A percentile compares a stretch with the other conserved stretches of the same genome.
Evolutionary conservation across 2,329 filamentous ascomycete species (phyloP).

Genomic region (Parasarocladium wereldwijsianum): DNA sequence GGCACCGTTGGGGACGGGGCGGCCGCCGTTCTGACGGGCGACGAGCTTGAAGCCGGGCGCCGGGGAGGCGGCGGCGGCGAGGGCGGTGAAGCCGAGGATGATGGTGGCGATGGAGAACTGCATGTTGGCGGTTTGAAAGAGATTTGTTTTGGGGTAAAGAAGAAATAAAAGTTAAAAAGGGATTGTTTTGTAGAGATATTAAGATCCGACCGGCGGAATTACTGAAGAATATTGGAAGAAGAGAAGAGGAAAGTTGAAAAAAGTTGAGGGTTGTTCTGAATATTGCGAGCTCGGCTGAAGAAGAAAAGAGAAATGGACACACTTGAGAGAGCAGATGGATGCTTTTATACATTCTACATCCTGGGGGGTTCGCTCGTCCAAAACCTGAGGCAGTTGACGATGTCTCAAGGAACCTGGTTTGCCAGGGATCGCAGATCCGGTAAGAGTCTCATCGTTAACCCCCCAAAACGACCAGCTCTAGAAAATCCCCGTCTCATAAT

Average conservation of each 20-base stretch:
- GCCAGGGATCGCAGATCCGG: no score
- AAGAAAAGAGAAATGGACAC: not conserved
- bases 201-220: slow-evolving; percentile 4
- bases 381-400: no score
- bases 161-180: not conserved
- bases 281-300: slow-evolving; percentile 4
- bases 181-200: not conserved
- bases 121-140: slow-evolving; percentile 3
- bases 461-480: no score
- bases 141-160: not conserved
- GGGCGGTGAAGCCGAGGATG: slow-evolving; percentile 4
- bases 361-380: no score
- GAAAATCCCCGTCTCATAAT: no score
- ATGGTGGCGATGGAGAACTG: slow-evolving; percentile 4
- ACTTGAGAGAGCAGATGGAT: not conserved
- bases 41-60: slow-evolving; percentile 6
- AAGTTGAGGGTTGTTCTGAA: not conserved
- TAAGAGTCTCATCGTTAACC: no score
- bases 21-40: slow-evolving; percentile 17
- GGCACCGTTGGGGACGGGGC: slow-evolving; percentile 17
- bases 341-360: slow-evolving; percentile 3
- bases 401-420: no score
- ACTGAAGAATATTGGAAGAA: no score
- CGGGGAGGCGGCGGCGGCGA: slow-evolving; percentile 3
- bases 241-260: slow-evolving; percentile 2